Evolutionary conservation across 257 asterid species (phyloP).

Genomic region (Thymus quinquecostatus): DNA sequence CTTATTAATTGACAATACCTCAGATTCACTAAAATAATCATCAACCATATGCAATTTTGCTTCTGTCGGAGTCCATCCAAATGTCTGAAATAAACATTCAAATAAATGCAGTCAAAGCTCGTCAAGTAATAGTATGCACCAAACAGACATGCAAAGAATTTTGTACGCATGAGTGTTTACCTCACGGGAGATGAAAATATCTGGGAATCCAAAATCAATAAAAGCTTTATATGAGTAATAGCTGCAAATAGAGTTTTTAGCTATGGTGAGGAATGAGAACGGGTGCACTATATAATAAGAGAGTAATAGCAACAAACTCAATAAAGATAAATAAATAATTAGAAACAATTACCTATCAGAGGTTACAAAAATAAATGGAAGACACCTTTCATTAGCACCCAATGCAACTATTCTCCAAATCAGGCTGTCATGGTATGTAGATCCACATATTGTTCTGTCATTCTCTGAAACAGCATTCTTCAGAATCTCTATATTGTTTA

Average conservation of each 20-base stretch:
- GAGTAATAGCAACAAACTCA: conserved; percentile 11
- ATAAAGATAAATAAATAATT: background rate
- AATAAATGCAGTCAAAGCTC: conserved; percentile 19
- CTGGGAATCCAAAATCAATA: conserved; percentile 92
- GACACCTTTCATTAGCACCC: conserved; percentile 88
- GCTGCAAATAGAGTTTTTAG: conserved; percentile 51
- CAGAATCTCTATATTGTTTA: conserved; percentile 90
- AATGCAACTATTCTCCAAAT: conserved; percentile 87
- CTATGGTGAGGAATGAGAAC: conserved; percentile 27
- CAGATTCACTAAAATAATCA: conserved; percentile 73
- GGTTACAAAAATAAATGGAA: conserved; percentile 80
- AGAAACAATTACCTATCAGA: conserved; percentile 77
- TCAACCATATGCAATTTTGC: conserved; percentile 88
- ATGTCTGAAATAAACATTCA: conserved; percentile 54
- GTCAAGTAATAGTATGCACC: conserved; percentile 25
- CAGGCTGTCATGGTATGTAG: conserved; percentile 93
- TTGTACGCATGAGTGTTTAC: conserved; percentile 34
- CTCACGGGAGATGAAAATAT: conserved; percentile 95
- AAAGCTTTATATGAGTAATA: conserved; percentile 87
- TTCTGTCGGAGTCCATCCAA: conserved; percentile 95
- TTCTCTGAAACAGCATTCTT: conserved; percentile 68
- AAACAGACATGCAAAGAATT: background rate
- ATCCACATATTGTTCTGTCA: conserved; percentile 69
- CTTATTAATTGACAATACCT: conserved; percentile 54
- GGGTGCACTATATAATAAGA: conserved; percentile 22